A percentile compares a stretch with the other conserved stretches of the same genome.
These are phyloP conservation scores for Pythium rhizo-oryzae DNA, from an alignment of 352 stramenopile species.

Conservation along the genomic window DNA sequence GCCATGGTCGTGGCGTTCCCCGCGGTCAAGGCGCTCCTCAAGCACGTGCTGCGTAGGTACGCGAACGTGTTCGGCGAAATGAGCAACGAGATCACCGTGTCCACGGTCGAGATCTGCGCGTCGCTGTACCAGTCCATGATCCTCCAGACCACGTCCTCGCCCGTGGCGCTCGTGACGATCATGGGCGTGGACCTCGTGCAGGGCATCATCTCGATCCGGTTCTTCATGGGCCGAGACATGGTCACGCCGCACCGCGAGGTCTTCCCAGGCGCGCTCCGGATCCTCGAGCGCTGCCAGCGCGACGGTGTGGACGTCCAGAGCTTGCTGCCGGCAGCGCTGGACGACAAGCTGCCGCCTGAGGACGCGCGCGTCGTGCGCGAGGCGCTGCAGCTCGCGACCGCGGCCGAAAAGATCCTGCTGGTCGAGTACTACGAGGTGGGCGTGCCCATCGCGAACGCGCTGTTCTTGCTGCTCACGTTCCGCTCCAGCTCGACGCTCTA, in stretches of 20 bases:
- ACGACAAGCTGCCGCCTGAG: neutral
- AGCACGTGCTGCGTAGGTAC: slow-evolving; percentile 5
- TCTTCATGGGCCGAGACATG: slow-evolving; percentile 23
- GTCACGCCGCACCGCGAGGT: slow-evolving; percentile 7
- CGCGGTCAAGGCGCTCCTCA: slow-evolving; percentile 23
- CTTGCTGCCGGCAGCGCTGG: neutral
- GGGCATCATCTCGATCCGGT: slow-evolving; percentile 11
- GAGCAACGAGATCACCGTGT: slow-evolving; percentile 20
- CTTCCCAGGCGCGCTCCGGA: neutral
- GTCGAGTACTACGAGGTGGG: slow-evolving; percentile 31
- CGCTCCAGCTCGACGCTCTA: slow-evolving; percentile 14
- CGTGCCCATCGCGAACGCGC: slow-evolving; percentile 16
- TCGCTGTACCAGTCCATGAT: slow-evolving; percentile 32
- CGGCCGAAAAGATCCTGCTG: slow-evolving; percentile 16
- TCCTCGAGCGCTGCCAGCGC: slow-evolving; percentile 12
- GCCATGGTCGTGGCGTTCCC: slow-evolving; percentile 21
- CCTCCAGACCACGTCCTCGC: slow-evolving; percentile 19
- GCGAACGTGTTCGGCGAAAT: slow-evolving; percentile 7
- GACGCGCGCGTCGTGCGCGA: slow-evolving; percentile 7
- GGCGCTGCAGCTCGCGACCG: slow-evolving; percentile 13
- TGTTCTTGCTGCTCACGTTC: slow-evolving; percentile 21
- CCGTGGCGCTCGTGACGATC: slow-evolving; percentile 14
- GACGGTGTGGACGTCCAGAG: neutral
- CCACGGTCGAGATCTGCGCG: slow-evolving; percentile 27
- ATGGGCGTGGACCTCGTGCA: slow-evolving; percentile 27